A percentile compares a stretch with the other conserved stretches of the same genome.
Conservation (phyloP, 106 monocot species). For the Phalaenopsis equestris region DNA sequence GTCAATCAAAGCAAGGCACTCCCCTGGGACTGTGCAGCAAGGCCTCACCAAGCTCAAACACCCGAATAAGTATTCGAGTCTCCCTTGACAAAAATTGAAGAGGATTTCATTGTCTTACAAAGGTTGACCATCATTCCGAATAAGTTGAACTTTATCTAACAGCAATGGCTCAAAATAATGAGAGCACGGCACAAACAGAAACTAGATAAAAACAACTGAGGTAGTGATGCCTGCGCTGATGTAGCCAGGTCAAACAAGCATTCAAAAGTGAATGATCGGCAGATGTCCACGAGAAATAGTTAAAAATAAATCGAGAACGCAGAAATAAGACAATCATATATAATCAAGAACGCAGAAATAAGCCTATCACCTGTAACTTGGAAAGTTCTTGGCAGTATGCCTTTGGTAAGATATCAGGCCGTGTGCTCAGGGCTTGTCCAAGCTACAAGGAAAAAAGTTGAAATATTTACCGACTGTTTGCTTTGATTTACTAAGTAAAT, state of each 20-base stretch:
- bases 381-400: constrained; percentile 89
- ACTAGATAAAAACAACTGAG: neutral
- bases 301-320: neutral
- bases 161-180: no score
- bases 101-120: no score
- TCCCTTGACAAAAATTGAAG: no score
- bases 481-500: neutral
- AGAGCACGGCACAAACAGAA: no score
- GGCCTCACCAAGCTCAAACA: no score
- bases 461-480: neutral
- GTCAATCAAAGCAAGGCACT: no score
- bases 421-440: constrained; percentile 87
- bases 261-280: neutral
- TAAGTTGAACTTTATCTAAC: no score
- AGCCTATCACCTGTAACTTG: constrained; percentile 63
- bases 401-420: constrained; percentile 82
- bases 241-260: neutral
- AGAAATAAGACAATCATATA: neutral
- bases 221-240: neutral
- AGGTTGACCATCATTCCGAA: no score
- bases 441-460: constrained; percentile 40
- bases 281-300: neutral
- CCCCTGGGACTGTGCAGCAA: no score
- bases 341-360: neutral
- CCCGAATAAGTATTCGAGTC: no score